Percentiles rank a stretch among this genome's conserved stretches.
Evolutionary conservation across 208 protist genomes (phyloP).

Genomic region (Borovskyia barvae): DNA sequence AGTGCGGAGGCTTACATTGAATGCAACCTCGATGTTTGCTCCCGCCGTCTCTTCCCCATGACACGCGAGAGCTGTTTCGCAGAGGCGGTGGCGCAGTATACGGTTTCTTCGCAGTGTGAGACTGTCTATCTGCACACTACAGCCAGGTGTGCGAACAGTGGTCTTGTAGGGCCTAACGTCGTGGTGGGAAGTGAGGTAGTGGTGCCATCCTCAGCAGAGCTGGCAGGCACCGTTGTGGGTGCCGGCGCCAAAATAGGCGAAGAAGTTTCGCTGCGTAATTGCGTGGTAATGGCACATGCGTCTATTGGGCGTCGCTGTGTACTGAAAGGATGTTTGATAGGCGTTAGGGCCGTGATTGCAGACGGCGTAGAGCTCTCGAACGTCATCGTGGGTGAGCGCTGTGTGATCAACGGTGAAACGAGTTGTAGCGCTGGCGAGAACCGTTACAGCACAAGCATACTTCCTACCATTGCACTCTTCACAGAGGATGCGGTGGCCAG

Average conservation of each 20-base stretch:
- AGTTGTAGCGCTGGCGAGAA: conserved; percentile 21
- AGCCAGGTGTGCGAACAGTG: conserved; percentile 23
- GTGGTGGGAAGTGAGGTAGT: conserved; percentile 62
- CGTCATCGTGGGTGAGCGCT: conserved; percentile 57
- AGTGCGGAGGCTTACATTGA: conserved; percentile 71
- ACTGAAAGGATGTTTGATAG: conserved; percentile 62
- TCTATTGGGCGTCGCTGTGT: conserved; percentile 50
- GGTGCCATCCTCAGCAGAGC: conserved; percentile 44
- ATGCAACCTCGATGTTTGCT: conserved; percentile 74
- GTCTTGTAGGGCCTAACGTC: conserved; percentile 43
- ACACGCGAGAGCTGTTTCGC: conserved; percentile 84
- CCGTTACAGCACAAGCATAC: conserved; percentile 30
- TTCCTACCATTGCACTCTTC: conserved; percentile 61
- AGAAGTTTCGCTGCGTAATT: conserved; percentile 42
- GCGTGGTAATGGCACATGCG: conserved; percentile 70
- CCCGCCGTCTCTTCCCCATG: conserved; percentile 72
- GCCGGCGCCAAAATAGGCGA: conserved; percentile 58
- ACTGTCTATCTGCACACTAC: conserved; percentile 77
- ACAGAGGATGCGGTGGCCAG: conserved; percentile 48
- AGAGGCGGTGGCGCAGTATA: conserved; percentile 61
- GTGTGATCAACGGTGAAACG: conserved; percentile 23
- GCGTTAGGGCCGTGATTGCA: conserved; percentile 39
- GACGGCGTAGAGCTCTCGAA: conserved; percentile 46
- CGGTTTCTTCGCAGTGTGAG: conserved; percentile 57
- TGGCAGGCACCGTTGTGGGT: conserved; percentile 59